Evolutionary conservation across 768 basidiomycete genomes (phyloP), one percentile per base, ranked within the genome.

Genomic region (Rhodotorula babjevae): DNA sequence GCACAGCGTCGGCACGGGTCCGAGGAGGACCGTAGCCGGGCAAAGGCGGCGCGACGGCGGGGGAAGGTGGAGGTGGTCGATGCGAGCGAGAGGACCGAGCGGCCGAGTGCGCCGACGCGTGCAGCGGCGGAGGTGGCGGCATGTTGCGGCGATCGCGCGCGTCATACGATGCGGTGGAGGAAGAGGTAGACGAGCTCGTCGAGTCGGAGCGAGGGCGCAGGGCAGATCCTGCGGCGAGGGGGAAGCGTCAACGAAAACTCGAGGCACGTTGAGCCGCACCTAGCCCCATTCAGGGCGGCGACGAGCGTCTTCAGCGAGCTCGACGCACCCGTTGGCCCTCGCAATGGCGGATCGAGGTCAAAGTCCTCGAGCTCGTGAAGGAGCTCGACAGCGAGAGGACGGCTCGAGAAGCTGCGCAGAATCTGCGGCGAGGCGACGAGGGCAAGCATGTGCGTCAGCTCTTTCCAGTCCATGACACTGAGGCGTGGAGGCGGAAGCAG

Each of bases 11-110:
- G 0, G 65, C n/a, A 0, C 47, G 61, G 0, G 73, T 74, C 11
- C 74, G 58, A 0, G 74, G 74, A 0, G 74, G 74, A 11, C 74
- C 74, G 67, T 75, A 75, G 7, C 74, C 74, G 0, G 74, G 74
- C 29, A 75, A 46, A n/a, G 72, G 53, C 1, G 67, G 74, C 2
- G 67, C 69, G 56, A 65, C 63, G 40, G 52, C 29, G 31, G 44
- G 12, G 14, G 44, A 12, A 2, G 44, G 18, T 2, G 44, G 44
- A 12, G 73, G 66, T 12, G 49, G 0, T 40, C 16, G 36, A 36
- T 59, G 40, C 7, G 61, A 25, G 46, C 21, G 25, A 31, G 44
- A 36, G 40, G 40, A 29, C 21, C 18, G 29, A 19, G 53, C 29
- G 31, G 50, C 50, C 7, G 63, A 53, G 27, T 52, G 31, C 21